Base-by-base conservation (phyloP, 352 stramenopile species). In the Globisporangium rhizosaccharum region DNA sequence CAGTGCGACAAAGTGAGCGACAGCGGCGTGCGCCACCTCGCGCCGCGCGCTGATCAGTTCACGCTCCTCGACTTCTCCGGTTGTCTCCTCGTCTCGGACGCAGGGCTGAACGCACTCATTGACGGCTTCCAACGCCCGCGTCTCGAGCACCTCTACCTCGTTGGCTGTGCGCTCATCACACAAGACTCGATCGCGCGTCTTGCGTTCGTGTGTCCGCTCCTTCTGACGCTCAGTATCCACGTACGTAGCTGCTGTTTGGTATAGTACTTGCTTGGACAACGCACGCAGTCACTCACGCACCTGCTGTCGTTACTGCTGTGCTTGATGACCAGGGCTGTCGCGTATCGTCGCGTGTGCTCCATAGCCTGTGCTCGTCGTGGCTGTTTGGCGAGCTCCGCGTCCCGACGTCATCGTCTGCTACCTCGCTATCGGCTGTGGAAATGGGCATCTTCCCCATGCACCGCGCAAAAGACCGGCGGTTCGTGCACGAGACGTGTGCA, bases 1-100 rank as follows among this genome's bases (percentile, higher is more conserved):
- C 71, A 87, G n/a, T 93, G 81, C 44, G 77, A 88, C 33, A 72
- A 72, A 33, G 64, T 91, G 28, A 77, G 72, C 11, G 79, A 93
- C 59, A 49, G 51, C n/a, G 83, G 81, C 4, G 25, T 93, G 10
- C 68, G 72, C 0, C 70, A 76, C 30, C 69, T 93, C 14, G 68
- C 72, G 18, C n/a, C 47, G 17, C 70, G 76, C 20, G 75, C 79
- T 12, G 75, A 90, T 48, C 71, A 88, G 51, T 73, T 89, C 1
- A 79, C 88, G 45, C 49, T 84, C 1, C 61, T 91, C 15, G 82
- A 91, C 50, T 62, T 91, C 11, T 82, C 77, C 0, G 73, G 77
- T 0, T 91, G 82, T 51, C 37, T 56, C 2, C 53, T 77, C 3
- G 51, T 93, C 14, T 78, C 83, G 9, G 83, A 93, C 54, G 53